Base-by-base conservation (phyloP, 371 early-diverging fungal species). In the Mucor lusitanicus region DNA sequence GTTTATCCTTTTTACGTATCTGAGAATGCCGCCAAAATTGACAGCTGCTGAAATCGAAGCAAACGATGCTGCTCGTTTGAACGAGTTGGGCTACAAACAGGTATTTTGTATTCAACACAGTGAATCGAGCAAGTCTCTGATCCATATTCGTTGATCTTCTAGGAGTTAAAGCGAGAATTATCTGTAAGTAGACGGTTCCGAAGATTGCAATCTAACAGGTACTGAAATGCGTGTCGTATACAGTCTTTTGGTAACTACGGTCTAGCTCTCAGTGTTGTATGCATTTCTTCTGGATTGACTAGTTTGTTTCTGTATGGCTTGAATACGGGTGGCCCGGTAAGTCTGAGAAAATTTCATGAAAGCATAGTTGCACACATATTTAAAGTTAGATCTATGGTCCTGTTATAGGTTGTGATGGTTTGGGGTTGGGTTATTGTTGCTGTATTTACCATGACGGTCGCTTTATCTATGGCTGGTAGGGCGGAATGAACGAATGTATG, bases 351-450 rank as follows among this genome's bases (percentile, higher is more conserved):
- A 35, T 56, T 8, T 21, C 21, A 25, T 19, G 21, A 13, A 39
- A 8, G 19, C 7, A 21, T 19, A 63, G 48, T 21, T 11, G 60
- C 35, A 30, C n/a, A 55, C 21, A 12, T 33, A 27, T 57, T n/a
- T 19, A 19, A 3, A 40, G 35, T 37, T 60, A 28, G 30, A 13
- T 54, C 17, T 58, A 57, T 42, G 39, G 40, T 65, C 9, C 35
- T 42, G 23, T 57, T 15, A 5, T 59, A 74, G 73, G 69, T 75
- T 21, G 73, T 69, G 2, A 73, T 75, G 70, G 63, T 65, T 32
- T 77, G 75, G 73, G 80, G 89, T 37, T 91, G 91, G 91, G 44
- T 89, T 33, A 68, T 82, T 8, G 88, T 87, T 15, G 76, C 81
- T 4, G 62, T 80, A 55, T 88, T 88, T 62, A 86, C 88, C 1